These are phyloP conservation scores for Amauroascus niger DNA, from an alignment of 2,329 filamentous ascomycete genomes.

Conservation along the genomic window DNA sequence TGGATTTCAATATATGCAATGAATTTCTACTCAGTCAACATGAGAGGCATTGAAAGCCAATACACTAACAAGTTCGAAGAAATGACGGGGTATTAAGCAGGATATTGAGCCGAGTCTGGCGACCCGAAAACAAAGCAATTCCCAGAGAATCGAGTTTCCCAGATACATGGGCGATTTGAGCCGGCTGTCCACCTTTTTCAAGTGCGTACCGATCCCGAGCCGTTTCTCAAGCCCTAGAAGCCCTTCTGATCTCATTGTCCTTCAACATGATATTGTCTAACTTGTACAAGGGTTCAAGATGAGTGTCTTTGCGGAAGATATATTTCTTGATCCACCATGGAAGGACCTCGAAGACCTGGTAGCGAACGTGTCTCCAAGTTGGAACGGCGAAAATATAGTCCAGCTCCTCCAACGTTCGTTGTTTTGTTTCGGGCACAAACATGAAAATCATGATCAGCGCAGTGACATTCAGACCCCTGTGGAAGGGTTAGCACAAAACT, in stretches of 20 bases:
- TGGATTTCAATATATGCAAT: not conserved
- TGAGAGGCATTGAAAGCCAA: not conserved
- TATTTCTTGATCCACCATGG: slow-evolving; percentile 55
- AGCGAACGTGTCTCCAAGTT: slow-evolving; percentile 47
- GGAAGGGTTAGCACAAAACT: slow-evolving; percentile 19
- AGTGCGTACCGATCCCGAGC: not conserved
- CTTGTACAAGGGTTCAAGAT: slow-evolving; percentile 44
- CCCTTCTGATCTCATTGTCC: not conserved
- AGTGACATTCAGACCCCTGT: slow-evolving; percentile 47
- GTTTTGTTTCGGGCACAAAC: slow-evolving; percentile 49
- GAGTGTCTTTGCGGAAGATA: slow-evolving; percentile 42
- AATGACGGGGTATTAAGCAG: not conserved
- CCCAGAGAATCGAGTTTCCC: not conserved
- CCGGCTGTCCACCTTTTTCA: not conserved
- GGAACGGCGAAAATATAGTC: slow-evolving; percentile 53
- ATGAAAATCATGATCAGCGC: slow-evolving; percentile 57
- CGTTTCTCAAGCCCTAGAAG: not conserved
- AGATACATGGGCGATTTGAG: not conserved
- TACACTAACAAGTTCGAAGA: not conserved
- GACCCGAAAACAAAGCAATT: not conserved
- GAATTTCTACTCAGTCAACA: not conserved
- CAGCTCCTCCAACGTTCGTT: slow-evolving; percentile 48
- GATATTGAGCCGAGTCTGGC: not conserved
- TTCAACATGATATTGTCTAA: slow-evolving; percentile 30
- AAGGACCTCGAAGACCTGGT: slow-evolving; percentile 48